phyloP scores from a whole-genome alignment of 2,329 filamentous ascomycete species.

The Ceratocystis huliohia region DNA sequence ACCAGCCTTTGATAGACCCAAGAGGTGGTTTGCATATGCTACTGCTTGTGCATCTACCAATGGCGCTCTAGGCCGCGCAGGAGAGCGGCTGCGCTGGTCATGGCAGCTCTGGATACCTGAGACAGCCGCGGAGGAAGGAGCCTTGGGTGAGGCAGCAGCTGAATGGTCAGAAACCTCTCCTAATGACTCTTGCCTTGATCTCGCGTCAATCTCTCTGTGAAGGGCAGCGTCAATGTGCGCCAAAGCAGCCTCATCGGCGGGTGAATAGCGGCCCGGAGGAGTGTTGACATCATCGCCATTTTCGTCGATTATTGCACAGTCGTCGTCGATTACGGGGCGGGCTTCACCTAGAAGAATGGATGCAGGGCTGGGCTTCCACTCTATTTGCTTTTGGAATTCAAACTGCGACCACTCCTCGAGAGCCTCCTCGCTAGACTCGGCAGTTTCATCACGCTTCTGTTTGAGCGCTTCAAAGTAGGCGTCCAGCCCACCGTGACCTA shows the following conservation, averaged over 20 bases:
- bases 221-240: constrained; percentile 79
- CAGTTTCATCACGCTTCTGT: constrained; percentile 54
- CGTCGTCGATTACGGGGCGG: constrained; percentile 24
- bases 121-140: constrained; percentile 30
- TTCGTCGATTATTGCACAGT: constrained; percentile 19
- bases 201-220: constrained; percentile 58
- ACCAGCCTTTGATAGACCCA: constrained; percentile 55
- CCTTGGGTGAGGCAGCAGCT: constrained; percentile 27
- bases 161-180: constrained; percentile 34
- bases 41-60: constrained; percentile 51
- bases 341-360: constrained; percentile 40
- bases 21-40: constrained; percentile 66
- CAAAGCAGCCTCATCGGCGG: constrained; percentile 46
- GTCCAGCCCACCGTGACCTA: constrained; percentile 55
- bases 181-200: constrained; percentile 33
- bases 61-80: constrained; percentile 44
- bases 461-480: constrained; percentile 89
- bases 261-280: constrained; percentile 25
- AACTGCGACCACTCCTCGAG: constrained; percentile 85
- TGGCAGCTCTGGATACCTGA: constrained; percentile 33
- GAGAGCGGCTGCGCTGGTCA: constrained; percentile 32
- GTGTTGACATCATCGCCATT: constrained; percentile 24
- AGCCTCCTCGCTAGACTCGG: constrained; percentile 34
- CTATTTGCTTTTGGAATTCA: constrained; percentile 75
- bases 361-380: constrained; percentile 61